Base-by-base conservation (phyloP, 345 rosid genomes). In the Brassica rapa region DNA sequence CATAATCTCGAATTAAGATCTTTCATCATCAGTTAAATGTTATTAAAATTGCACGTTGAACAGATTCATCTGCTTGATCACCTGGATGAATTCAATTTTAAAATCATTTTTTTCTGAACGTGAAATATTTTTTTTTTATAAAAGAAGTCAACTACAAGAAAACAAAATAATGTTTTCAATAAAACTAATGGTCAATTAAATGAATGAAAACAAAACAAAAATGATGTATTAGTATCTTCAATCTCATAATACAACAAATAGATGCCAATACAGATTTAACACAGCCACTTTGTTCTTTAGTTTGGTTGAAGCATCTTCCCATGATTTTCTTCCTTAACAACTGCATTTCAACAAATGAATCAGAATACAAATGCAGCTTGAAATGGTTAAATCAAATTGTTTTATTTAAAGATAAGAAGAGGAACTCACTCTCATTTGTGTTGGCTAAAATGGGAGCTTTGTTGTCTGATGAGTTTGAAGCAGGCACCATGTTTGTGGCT, bases 261-360 rank as follows among this genome's bases (percentile, higher is more conserved):
- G 21, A 43, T 8, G 11, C 11, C 49, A 68, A 59, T 55, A 76
- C 51, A 29, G 12, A 46, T 46, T 61, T 32, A 19, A 25, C 25
- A 73, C 43, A 73, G 15, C 2, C 14, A 68, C 74, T 76, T 6
- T 73, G 62, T 55, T 57, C 59, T 81, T 88, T 83, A 88, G 81
- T 90, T 91, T 62, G 86, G 49, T 76, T 91, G 94, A 46, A 89
- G 92, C 62, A 85, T 72, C 86, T 88, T 85, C 78, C 88, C 94
- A 66, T 73, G 81, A 55, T 61, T 85, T 71, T 85, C 86, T 83
- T 85, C 94, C 74, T 86, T 91, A 46, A 61, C 78, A 71, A 79
- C 92, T 89, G 82, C 83, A 61, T 14, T n/a, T 66, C 46, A 14
- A 33, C 29, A 70, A 8, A 27, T 0, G 14, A 5, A 80, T 75